Evolutionary conservation across 2,329 filamentous ascomycete species (phyloP), one percentile per base, ranked within the genome.

Genomic region (Passalora sequoiae): DNA sequence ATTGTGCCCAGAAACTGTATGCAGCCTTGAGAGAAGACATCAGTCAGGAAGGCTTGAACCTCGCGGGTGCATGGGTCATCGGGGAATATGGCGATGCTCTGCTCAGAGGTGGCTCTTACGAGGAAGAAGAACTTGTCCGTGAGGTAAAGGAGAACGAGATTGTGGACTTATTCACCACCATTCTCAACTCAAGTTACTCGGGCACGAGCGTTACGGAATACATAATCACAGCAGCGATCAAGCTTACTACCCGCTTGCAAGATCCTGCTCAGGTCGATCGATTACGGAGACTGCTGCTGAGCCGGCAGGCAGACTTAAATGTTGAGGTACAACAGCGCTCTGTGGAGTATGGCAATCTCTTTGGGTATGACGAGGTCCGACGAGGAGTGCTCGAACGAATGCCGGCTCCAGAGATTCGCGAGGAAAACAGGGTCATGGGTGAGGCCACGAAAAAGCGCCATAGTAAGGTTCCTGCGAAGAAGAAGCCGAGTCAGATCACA

Each of bases 281-380:
- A 46, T 74, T 97, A 31, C 81, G 89, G 47, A 78, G 86, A 24
- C 73, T 97, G 44, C 74, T 98, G 29, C 78, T 84, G 51, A 75
- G 74, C 49, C 80, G 94, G 60, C 85, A 91, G 50, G 84, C 88
- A 6, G 94, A 92, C 63, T 73, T 98, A 40, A 91, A 94, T 60
- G 84, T 97, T 19, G 92, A 98, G 65, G 85, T 97, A 17, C 94
- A 98, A 66, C 92, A 98, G 67, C 82, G 92, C 63, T 86, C 91
- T 4, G 89, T 95, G 15, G 92, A 98, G 65, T 98, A 97, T 60
- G 80, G 83, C 46, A 97, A 97, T 60, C 74, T 98, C n/a, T 97
- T 98, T 59, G 79, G 80, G 1, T 88, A 88, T 59, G 89, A 98
- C 56, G 75, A 88, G 47, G 86, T 98, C 44, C 82, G 91, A 42